Percentiles rank a stretch among this genome's conserved stretches.
Evolutionary conservation across 2,329 filamentous ascomycete species (phyloP).

Genomic region (Paradendryphiella salina): DNA sequence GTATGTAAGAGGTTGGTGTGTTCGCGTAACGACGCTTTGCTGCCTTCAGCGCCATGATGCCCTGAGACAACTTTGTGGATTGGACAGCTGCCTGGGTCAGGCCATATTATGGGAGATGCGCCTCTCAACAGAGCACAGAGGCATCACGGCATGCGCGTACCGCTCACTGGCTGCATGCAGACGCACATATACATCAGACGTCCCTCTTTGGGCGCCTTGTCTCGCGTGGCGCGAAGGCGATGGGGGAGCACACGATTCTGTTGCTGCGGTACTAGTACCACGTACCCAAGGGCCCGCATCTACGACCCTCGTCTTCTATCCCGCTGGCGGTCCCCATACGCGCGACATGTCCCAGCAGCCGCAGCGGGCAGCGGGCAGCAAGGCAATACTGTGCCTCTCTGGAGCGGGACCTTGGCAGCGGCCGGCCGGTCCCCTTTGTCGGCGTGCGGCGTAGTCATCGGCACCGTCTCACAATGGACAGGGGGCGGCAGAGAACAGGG

Average conservation of each 20-base stretch:
- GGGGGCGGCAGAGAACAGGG: conserved; percentile 30
- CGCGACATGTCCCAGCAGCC: too few species aligned
- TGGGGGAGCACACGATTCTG: conserved; percentile 17
- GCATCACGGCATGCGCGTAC: conserved; percentile 6
- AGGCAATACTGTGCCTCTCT: not conserved
- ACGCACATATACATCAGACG: conserved; percentile 20
- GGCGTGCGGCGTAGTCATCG: conserved; percentile 18
- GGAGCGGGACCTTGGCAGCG: conserved; percentile 1
- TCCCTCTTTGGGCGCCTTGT: conserved; percentile 9
- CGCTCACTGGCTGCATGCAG: conserved; percentile 24
- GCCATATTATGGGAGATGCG: conserved; percentile 8
- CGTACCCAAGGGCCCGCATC: not conserved
- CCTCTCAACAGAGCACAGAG: conserved; percentile 13
- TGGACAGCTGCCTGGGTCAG: conserved; percentile 5
- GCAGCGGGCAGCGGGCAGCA: too few species aligned
- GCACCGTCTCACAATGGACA: conserved; percentile 18
- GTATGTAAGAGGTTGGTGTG: conserved; percentile 17
- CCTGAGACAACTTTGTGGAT: conserved; percentile 22
- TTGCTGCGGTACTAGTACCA: not conserved
- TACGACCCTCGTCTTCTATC: too few species aligned
- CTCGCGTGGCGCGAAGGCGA: conserved; percentile 17
- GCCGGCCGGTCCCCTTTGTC: conserved; percentile 7
- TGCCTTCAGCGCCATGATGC: conserved; percentile 12
- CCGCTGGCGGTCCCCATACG: too few species aligned
- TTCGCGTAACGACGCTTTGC: conserved; percentile 18